phyloP scores from a whole-genome alignment of 108 stramenopile species.

The Fragilaria radians region DNA sequence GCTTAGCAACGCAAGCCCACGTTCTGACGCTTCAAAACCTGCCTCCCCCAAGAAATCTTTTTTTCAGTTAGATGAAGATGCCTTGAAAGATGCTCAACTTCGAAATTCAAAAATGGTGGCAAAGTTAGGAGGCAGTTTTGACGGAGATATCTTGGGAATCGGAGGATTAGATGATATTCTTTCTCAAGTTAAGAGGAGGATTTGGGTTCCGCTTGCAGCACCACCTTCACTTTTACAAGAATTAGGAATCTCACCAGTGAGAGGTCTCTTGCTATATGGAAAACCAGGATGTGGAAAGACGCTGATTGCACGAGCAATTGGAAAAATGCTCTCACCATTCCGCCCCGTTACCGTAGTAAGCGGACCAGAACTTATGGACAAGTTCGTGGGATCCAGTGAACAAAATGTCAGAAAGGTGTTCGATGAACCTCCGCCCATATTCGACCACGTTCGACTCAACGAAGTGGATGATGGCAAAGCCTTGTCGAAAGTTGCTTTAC shows the following conservation, averaged over 20 bases:
- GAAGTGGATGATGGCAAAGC: slow-evolving; percentile 52
- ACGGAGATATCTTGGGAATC: slow-evolving; percentile 59
- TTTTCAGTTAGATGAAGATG: not conserved
- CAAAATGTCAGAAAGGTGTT: slow-evolving; percentile 77
- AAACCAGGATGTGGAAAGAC: slow-evolving; percentile 78
- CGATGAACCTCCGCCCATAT: slow-evolving; percentile 73
- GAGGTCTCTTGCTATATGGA: slow-evolving; percentile 75
- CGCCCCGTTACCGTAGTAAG: slow-evolving; percentile 55
- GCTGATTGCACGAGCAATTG: slow-evolving; percentile 61
- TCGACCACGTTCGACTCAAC: slow-evolving; percentile 43
- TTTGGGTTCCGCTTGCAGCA: slow-evolving; percentile 82
- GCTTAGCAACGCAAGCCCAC: slow-evolving; percentile 1
- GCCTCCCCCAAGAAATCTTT: slow-evolving; percentile 1
- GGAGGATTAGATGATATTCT: slow-evolving; percentile 84
- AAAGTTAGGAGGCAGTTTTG: slow-evolving; percentile 52
- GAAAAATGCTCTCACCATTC: slow-evolving; percentile 59
- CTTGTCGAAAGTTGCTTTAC: slow-evolving; percentile 40
- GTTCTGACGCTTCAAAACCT: not conserved
- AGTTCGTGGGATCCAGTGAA: slow-evolving; percentile 84
- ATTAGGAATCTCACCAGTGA: slow-evolving; percentile 73
- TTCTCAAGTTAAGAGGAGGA: slow-evolving; percentile 61
- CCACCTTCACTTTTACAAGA: slow-evolving; percentile 66
- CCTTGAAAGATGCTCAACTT: slow-evolving; percentile 17
- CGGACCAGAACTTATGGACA: slow-evolving; percentile 73
- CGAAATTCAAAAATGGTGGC: slow-evolving; percentile 69